Evolutionary conservation across 345 rosid species (phyloP), one percentile per base, ranked within the genome.

Genomic region (Gossypium anomalum): DNA sequence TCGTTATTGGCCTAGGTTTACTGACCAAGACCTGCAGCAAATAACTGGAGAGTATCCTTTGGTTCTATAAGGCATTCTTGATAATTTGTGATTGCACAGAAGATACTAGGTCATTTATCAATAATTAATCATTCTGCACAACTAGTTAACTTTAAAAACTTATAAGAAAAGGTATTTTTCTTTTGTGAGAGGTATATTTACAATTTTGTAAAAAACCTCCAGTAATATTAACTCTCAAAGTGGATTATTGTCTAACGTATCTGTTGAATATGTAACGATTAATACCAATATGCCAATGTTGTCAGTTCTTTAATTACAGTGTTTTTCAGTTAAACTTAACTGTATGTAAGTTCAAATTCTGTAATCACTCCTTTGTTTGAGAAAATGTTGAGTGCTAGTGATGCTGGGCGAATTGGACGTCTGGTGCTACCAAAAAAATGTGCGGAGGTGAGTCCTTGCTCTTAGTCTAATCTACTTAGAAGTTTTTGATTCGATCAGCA

Each of bases 341-440:
- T 29, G 77, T 75, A 47, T 82, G 51, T 17, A 82, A 95, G 99
- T 79, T 83, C 99, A 70, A 87, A 91, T 84, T 86, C 93, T 72
- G 80, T 85, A 56, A 91, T 90, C 72, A 92, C 89, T 78, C 97
- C 94, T 77, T 83, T 95, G 79, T 95, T 95, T 63, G 98, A 95
- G 89, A 95, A 95, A 88, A 89, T 87, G 86, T 83, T 95, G 83
- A 95, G 98, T 87, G 97, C 90, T 64, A 95, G 94, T 80, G 99
- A 95, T 89, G 89, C 98, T 44, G 98, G 98, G 60, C 85, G 86
- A 82, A 83, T 88, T 80, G 99, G 98, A 72, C 93, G 98, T 80
- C 77, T 95, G 72, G 91, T 91, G 83, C 87, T 95, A 78, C 99
- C 98, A 38, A 95, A 93, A 78, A 93, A 91, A 83, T 93, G 88